Evolutionary conservation across 352 stramenopile genomes (phyloP).

Genomic region (Globisporangium spinosum): DNA sequence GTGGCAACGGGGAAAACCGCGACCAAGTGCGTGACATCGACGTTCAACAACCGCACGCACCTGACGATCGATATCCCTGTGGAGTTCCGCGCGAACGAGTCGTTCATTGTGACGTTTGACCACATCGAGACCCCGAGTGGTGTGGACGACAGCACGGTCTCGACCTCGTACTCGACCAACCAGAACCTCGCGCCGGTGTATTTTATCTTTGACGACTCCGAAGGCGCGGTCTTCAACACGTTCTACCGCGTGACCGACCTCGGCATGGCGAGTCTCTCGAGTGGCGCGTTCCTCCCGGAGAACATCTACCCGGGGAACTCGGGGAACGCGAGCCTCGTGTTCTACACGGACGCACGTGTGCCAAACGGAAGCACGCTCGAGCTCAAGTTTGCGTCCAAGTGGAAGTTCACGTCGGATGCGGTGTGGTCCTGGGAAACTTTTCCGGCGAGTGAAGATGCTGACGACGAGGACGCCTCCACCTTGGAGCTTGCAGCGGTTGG

Average conservation of each 20-base stretch:
- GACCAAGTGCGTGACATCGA: slow-evolving; percentile 46
- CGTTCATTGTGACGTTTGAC: slow-evolving; percentile 67
- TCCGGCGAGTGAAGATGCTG: slow-evolving; percentile 13
- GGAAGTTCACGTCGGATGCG: slow-evolving; percentile 49
- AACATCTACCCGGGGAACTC: slow-evolving; percentile 84
- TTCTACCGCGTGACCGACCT: slow-evolving; percentile 61
- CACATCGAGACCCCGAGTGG: slow-evolving; percentile 58
- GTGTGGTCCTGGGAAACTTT: slow-evolving; percentile 54
- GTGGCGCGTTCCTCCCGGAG: slow-evolving; percentile 72
- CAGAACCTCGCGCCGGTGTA: slow-evolving; percentile 66
- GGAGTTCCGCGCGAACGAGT: slow-evolving; percentile 45
- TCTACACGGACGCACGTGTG: slow-evolving; percentile 68
- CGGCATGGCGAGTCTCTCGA: slow-evolving; percentile 44
- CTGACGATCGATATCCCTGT: slow-evolving; percentile 62
- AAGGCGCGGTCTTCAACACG: slow-evolving; percentile 60
- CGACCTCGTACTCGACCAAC: slow-evolving; percentile 45
- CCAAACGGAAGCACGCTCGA: slow-evolving; percentile 45
- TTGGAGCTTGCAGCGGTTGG: neutral
- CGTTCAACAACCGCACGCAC: slow-evolving; percentile 52
- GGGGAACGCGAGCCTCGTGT: slow-evolving; percentile 70
- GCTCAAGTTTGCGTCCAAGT: slow-evolving; percentile 57
- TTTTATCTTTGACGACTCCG: slow-evolving; percentile 67
- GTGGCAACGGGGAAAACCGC: slow-evolving; percentile 20
- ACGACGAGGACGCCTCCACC: neutral
- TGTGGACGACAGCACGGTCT: slow-evolving; percentile 35